Evolutionary conservation across 2,329 filamentous ascomycete genomes (phyloP), one percentile per base, ranked within the genome.

Genomic region (Pestalotiopsis sp.): DNA sequence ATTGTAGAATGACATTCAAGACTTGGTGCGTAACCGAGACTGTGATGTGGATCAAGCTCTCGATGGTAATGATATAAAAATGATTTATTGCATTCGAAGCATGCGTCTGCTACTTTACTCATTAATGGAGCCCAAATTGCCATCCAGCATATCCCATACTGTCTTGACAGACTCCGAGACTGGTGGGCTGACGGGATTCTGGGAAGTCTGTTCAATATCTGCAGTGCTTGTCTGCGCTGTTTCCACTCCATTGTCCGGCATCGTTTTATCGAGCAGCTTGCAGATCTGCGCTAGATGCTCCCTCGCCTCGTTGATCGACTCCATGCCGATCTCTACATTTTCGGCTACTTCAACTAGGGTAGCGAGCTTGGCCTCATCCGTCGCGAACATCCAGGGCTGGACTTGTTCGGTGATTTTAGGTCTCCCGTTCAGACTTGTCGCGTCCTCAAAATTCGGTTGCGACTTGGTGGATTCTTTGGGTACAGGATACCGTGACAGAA

Each of bases 341-440:
- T 89, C 88, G 9, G 86, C 84, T 11, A 91, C 85, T 9, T 80
- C 77, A 72, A 90, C 87, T 11, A 89, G 81, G 1, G 84, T 89
- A 1, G 83, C 78, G 66, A 89, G 86, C 71, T 88, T 89, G 71
- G 88, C 87, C 3, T 86, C 82, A 67, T 90, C 85, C 1, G 88
- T 85, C 1, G 89, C 88, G 71, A 82, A 84, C 9, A 88, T 83
- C 89, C 89, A 91, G 10, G 85, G 84, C 69, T 84, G 82, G 62
- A 88, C 81, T 57, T 82, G 81, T 14, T 61, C 58, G 26, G 26
- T 39, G 30, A 61, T 61, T 39, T 74, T 77, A 22, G 81, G 78
- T 3, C 84, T 67, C 35, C 70, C 72, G 76, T 57, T 82, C 80
- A 17, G 80, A 75, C 24, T 77, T 30, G 83, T 76, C 5, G 81